These are phyloP conservation scores for Meyerozyma athensensis DNA, from an alignment of 1,139 yeast genomes.

Conservation along the genomic window DNA sequence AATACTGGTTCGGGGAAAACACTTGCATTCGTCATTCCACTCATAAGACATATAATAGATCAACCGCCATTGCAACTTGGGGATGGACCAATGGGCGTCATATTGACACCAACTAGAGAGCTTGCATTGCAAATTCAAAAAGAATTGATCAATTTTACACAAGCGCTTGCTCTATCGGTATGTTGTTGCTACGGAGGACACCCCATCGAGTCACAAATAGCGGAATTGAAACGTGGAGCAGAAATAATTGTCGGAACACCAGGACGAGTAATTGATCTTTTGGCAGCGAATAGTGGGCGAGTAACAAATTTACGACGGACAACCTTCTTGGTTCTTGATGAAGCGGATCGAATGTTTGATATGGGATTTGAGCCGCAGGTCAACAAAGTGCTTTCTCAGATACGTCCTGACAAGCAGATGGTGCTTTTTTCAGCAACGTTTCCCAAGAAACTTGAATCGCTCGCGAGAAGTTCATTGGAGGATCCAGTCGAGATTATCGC, in stretches of 20 bases:
- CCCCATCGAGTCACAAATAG: slow-evolving; percentile 75
- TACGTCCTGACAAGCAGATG: slow-evolving; percentile 88
- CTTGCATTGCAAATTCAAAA: slow-evolving; percentile 78
- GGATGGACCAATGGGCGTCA: slow-evolving; percentile 76
- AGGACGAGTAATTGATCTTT: slow-evolving; percentile 85
- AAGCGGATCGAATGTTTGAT: slow-evolving; percentile 96
- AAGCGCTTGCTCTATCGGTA: slow-evolving; percentile 37
- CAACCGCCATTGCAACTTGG: slow-evolving; percentile 51
- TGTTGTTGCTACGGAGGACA: slow-evolving; percentile 96
- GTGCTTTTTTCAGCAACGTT: slow-evolving; percentile 93
- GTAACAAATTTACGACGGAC: slow-evolving; percentile 65
- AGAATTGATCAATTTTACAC: slow-evolving; percentile 59
- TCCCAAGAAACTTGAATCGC: slow-evolving; percentile 70
- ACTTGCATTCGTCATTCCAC: slow-evolving; percentile 77
- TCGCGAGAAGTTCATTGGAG: slow-evolving; percentile 60
- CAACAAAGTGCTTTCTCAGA: slow-evolving; percentile 67
- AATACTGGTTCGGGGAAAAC: slow-evolving; percentile 98
- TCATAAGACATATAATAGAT: slow-evolving; percentile 76
- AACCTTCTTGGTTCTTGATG: slow-evolving; percentile 85
- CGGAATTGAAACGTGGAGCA: slow-evolving; percentile 71
- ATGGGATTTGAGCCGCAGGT: slow-evolving; percentile 98
- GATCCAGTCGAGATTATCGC: slow-evolving; percentile 75
- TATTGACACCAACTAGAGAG: slow-evolving; percentile 92
- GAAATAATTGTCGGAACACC: slow-evolving; percentile 93
- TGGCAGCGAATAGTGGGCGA: slow-evolving; percentile 81